Percentiles rank a stretch among this genome's conserved stretches.
phyloP scores from a whole-genome alignment of 192 early-diverging fungal genomes.

The Entomortierella beljakovae region DNA sequence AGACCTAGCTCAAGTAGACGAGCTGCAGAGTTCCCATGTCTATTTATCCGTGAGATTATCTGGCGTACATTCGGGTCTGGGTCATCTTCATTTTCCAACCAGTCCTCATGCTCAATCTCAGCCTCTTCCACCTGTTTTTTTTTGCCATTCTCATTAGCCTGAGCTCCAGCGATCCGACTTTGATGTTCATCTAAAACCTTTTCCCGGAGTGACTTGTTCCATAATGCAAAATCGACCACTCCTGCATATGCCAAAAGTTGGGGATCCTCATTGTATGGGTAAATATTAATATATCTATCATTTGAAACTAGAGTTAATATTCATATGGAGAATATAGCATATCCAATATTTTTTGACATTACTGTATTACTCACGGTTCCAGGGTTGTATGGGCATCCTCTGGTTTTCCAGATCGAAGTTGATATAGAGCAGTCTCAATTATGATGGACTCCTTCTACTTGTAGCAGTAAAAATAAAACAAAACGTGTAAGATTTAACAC shows the following conservation, averaged over 20 bases:
- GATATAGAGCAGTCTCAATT: conserved; percentile 26
- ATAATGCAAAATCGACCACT: conserved; percentile 38
- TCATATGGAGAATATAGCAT: too few species aligned
- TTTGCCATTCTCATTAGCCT: background rate
- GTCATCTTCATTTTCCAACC: conserved; percentile 5
- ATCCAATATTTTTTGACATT: too few species aligned
- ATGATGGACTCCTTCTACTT: conserved; percentile 20
- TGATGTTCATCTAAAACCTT: background rate
- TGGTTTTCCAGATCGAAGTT: conserved; percentile 23
- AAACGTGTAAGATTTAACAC: background rate
- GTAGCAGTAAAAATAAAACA: background rate
- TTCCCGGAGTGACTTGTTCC: conserved; percentile 5
- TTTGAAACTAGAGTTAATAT: too few species aligned
- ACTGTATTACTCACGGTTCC: conserved; percentile 25
- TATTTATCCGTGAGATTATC: background rate
- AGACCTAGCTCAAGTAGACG: conserved; percentile 21
- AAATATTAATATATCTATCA: conserved; percentile 2
- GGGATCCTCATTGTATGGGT: conserved; percentile 31
- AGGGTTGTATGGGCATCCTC: conserved; percentile 28
- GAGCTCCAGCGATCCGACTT: background rate
- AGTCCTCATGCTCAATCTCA: conserved; percentile 5
- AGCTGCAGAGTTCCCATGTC: conserved; percentile 5
- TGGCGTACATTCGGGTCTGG: background rate
- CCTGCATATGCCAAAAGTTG: conserved; percentile 29
- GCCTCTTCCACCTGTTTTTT: background rate